These are phyloP conservation scores for Chytriomyces hyalinus DNA, from an alignment of 192 early-diverging fungal species.

Conservation along the genomic window DNA sequence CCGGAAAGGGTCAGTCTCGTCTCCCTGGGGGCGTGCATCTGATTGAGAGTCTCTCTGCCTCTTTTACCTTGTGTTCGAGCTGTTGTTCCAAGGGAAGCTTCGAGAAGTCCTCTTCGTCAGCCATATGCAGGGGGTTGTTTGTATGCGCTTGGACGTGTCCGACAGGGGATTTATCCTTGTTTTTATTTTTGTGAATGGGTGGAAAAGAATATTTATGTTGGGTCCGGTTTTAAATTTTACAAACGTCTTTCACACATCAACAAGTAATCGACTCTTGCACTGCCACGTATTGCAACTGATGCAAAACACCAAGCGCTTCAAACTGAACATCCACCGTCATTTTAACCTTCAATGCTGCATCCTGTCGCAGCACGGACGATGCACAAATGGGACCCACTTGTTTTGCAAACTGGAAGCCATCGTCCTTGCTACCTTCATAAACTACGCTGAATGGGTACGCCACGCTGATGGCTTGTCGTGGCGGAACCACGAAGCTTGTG, in stretches of 20 bases:
- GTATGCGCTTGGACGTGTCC: too few species aligned
- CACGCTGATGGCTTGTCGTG: neutral
- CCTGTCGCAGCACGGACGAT: neutral
- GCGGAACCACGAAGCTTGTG: neutral
- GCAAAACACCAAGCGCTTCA: neutral
- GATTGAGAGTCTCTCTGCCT: too few species aligned
- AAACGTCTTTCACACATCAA: too few species aligned
- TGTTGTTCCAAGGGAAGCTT: conserved; percentile 77
- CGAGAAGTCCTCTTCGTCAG: conserved; percentile 76
- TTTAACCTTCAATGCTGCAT: neutral
- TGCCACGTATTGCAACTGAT: neutral
- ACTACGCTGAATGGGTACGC: neutral
- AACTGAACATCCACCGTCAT: neutral
- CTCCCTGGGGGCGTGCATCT: too few species aligned
- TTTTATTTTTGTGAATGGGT: too few species aligned
- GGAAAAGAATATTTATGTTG: too few species aligned
- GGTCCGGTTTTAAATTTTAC: too few species aligned
- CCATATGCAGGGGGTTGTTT: too few species aligned
- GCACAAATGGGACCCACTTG: neutral
- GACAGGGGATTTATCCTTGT: too few species aligned
- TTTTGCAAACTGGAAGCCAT: neutral
- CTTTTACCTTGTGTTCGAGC: conserved; percentile 78
- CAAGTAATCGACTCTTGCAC: too few species aligned
- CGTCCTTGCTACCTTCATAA: neutral
- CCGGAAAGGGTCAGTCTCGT: too few species aligned